Evolutionary conservation across 805 yeast genomes (phyloP), one percentile per base, ranked within the genome.

Genomic region (Wickerhamiella parazyma): DNA sequence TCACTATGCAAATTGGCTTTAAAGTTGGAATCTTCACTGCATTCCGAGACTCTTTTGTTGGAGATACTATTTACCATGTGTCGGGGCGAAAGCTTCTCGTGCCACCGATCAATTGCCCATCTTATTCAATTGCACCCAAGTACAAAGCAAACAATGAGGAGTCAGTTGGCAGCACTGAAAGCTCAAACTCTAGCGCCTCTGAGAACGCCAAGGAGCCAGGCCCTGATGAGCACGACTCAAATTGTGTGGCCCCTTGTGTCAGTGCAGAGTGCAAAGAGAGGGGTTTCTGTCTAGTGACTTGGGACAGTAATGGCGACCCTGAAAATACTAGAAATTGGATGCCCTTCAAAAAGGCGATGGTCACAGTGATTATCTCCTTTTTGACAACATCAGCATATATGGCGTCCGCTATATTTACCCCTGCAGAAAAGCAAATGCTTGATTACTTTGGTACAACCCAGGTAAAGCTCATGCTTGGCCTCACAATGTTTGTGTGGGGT

Each of bases 361-460:
- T 71, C 33, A 58, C 67, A 6, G 4, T 59, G 4, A 58, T 65
- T 47, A 59, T 72, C 16, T 64, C 71, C 51, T 36, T 72, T 11
- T 58, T 73, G 44, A 70, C 79, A 6, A 55, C 65, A 14, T 62
- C 75, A 0, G 71, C 73, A 0, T 77, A 76, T 52, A 69, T 74
- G 68, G 78, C 75, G 4, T 69, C 81, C 0, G 71, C 80, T 3
- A 68, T 75, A 26, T 73, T 68, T 52, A 68, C 79, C 0, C 79
- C 81, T 0, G 76, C 76, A 16, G 62, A 69, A 38, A 61, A 55
- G 18, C 56, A 62, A 18, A 58, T 76, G 28, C 66, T 61, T 59
- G 60, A 59, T 26, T 69, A 69, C 26, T 71, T 74, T 51, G 45
- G 57, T n/a, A 62, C 69, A 8, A 56, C 69, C 5, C 58, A 61